Conservation (phyloP, 768 basidiomycete species). For the Hortiboletus flavorubellus region DNA sequence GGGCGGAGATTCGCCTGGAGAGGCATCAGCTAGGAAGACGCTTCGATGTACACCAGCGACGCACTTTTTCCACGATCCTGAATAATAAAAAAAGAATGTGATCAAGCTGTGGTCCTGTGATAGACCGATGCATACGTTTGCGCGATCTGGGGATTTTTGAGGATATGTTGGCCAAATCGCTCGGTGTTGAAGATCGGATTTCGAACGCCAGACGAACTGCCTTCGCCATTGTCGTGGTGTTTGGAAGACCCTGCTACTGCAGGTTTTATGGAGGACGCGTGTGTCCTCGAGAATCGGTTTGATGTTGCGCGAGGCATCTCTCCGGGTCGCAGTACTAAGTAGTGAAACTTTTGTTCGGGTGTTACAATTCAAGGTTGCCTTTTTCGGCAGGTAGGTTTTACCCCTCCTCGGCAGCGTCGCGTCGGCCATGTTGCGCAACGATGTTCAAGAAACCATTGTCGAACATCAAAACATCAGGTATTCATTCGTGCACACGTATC, state of each 20-base stretch:
- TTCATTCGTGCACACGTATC: neutral
- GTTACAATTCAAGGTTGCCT: slow-evolving; percentile 9
- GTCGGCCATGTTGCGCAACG: neutral
- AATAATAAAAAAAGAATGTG: slow-evolving; percentile 3
- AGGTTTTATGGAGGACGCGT: slow-evolving; percentile 56
- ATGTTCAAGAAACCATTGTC: slow-evolving; percentile 83
- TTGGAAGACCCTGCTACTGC: slow-evolving; percentile 28
- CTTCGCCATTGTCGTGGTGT: slow-evolving; percentile 40
- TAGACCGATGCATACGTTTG: slow-evolving; percentile 62
- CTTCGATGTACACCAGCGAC: neutral
- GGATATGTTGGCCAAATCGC: slow-evolving; percentile 95
- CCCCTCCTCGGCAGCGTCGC: neutral
- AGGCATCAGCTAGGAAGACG: slow-evolving; percentile 1
- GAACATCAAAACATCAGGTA: slow-evolving; percentile 65
- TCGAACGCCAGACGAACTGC: slow-evolving; percentile 44
- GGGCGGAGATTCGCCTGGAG: slow-evolving; percentile 83
- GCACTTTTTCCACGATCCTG: slow-evolving; percentile 64
- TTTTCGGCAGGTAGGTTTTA: slow-evolving; percentile 4
- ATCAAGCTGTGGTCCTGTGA: slow-evolving; percentile 16
- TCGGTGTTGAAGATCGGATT: slow-evolving; percentile 95
- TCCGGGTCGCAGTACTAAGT: neutral
- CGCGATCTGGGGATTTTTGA: slow-evolving; percentile 89
- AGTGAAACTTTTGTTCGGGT: neutral
- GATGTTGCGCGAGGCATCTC: slow-evolving; percentile 79
- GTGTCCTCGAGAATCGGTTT: slow-evolving; percentile 66